Evolutionary conservation across 2,329 filamentous ascomycete species (phyloP).

Genomic region (Phoma herbarum): DNA sequence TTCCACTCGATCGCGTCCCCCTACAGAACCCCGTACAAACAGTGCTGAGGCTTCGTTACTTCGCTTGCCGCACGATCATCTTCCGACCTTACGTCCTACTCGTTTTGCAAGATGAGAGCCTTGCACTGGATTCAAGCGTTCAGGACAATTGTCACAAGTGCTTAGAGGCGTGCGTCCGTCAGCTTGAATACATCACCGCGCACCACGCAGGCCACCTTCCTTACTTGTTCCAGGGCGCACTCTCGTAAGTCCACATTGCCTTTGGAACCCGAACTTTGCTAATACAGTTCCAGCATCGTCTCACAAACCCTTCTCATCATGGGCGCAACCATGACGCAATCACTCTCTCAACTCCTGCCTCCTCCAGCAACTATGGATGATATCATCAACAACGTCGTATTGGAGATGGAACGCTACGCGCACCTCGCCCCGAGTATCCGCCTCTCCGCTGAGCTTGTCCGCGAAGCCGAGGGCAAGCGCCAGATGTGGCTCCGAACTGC

Average conservation of each 20-base stretch:
- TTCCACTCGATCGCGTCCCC: conserved; percentile 73
- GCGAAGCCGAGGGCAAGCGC: conserved; percentile 76
- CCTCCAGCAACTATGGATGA: conserved; percentile 68
- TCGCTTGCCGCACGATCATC: conserved; percentile 86
- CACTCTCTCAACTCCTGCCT: conserved; percentile 71
- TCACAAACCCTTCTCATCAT: conserved; percentile 84
- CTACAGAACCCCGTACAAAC: conserved; percentile 80
- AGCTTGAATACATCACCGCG: conserved; percentile 79
- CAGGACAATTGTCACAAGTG: conserved; percentile 83
- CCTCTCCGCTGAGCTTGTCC: conserved; percentile 80
- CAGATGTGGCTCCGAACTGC: conserved; percentile 64
- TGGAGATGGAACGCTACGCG: conserved; percentile 77
- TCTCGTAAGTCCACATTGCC: conserved; percentile 55
- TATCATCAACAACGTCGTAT: conserved; percentile 79
- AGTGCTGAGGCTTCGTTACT: conserved; percentile 80
- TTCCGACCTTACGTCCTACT: conserved; percentile 84
- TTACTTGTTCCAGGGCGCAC: conserved; percentile 84
- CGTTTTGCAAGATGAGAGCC: conserved; percentile 79
- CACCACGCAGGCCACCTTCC: conserved; percentile 86
- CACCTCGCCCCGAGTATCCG: conserved; percentile 78
- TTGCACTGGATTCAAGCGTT: conserved; percentile 74
- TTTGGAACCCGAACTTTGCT: conserved; percentile 9
- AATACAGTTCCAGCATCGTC: conserved; percentile 68
- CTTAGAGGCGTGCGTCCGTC: conserved; percentile 79
- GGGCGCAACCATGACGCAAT: conserved; percentile 82